A percentile compares a stretch with the other conserved stretches of the same genome.
phyloP scores from a whole-genome alignment of 2,329 filamentous ascomycete species.

The Apiospora hydei region DNA sequence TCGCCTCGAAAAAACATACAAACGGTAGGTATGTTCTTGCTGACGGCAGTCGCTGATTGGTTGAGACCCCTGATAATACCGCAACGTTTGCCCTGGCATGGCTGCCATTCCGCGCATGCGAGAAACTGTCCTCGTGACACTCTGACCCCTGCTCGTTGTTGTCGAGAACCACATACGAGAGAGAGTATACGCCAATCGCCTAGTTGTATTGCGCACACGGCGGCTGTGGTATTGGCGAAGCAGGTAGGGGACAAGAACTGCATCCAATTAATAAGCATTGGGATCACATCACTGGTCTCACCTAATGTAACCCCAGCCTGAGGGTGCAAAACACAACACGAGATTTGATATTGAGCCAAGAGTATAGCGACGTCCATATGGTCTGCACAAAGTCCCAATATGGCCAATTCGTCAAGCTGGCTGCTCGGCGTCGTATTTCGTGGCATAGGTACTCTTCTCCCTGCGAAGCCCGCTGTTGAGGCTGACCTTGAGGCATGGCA shows the following conservation, averaged over 20 bases:
- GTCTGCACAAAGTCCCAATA: not conserved
- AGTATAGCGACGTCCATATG: not conserved
- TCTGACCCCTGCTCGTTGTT: conserved; percentile 8
- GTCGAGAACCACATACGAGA: not conserved
- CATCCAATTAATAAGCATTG: not conserved
- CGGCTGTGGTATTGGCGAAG: not conserved
- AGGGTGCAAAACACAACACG: not conserved
- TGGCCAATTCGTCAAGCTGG: not conserved
- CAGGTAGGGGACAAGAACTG: not conserved
- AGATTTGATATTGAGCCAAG: conserved; percentile 1
- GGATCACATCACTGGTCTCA: not conserved
- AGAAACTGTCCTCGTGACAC: conserved; percentile 25
- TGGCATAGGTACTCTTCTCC: not conserved
- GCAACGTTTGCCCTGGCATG: conserved; percentile 22
- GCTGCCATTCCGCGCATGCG: not conserved
- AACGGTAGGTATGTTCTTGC: not conserved
- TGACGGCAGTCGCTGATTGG: conserved; percentile 10
- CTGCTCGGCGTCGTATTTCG: no score
- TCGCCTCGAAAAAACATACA: not conserved
- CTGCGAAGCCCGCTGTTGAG: not conserved
- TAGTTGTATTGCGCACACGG: conserved; percentile 4
- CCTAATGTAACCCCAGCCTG: conserved; percentile 3
- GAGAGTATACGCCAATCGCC: conserved; percentile 20
- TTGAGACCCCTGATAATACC: conserved; percentile 3
- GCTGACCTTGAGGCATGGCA: not conserved